These are phyloP conservation scores for Phaeotremella skinneri DNA, from an alignment of 768 basidiomycete genomes.

Conservation along the genomic window DNA sequence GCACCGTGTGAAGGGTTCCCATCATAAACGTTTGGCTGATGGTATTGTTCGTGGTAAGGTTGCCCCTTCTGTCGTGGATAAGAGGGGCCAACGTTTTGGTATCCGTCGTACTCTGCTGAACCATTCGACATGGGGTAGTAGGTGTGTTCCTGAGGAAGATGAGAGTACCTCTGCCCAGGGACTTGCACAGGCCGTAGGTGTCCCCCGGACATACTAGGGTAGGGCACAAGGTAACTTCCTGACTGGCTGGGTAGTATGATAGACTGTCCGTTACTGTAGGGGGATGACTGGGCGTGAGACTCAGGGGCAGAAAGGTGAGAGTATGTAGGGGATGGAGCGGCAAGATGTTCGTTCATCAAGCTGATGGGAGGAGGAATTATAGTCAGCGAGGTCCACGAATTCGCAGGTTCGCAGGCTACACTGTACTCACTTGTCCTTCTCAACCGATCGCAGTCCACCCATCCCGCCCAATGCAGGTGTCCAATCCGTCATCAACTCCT, in stretches of 20 bases:
- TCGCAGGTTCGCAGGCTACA: neutral
- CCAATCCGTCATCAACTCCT: slow-evolving; percentile 36
- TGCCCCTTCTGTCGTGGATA: slow-evolving; percentile 10
- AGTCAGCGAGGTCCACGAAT: neutral
- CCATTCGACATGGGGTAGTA: slow-evolving; percentile 22
- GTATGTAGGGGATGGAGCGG: slow-evolving; percentile 28
- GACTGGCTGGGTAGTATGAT: slow-evolving; percentile 17
- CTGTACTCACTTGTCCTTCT: slow-evolving; percentile 24
- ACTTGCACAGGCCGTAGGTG: slow-evolving; percentile 23
- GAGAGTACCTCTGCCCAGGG: slow-evolving; percentile 20
- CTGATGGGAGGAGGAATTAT: neutral
- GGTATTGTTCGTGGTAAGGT: slow-evolving; percentile 13
- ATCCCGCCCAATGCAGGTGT: slow-evolving; percentile 18
- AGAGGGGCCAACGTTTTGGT: slow-evolving; percentile 11
- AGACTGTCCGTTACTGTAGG: slow-evolving; percentile 18
- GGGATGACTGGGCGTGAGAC: slow-evolving; percentile 19
- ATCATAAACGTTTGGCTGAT: slow-evolving; percentile 8
- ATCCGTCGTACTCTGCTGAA: slow-evolving; percentile 20
- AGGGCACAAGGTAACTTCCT: slow-evolving; percentile 14
- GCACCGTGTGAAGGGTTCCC: slow-evolving; percentile 4
- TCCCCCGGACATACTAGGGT: slow-evolving; percentile 20
- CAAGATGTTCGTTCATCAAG: neutral
- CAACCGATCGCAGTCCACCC: slow-evolving; percentile 8
- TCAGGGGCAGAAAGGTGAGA: slow-evolving; percentile 26
- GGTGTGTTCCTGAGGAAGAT: slow-evolving; percentile 11